Conservation (phyloP, 345 rosid species). For the Eucalyptus tenuipes region DNA sequence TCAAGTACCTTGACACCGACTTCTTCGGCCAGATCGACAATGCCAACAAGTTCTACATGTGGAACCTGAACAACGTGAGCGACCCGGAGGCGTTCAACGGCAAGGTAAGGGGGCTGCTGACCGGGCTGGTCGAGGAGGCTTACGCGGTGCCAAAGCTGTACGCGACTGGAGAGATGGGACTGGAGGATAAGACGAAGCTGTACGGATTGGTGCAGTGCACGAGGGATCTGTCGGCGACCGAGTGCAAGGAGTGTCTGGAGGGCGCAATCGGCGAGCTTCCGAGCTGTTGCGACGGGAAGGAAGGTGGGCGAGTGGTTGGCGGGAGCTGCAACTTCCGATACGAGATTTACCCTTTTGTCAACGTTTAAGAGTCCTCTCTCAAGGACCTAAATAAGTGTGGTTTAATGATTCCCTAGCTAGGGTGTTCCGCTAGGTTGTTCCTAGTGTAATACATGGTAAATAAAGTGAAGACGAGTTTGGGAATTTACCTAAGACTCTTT, state of each 20-base stretch:
- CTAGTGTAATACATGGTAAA: neutral
- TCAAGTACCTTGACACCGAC: constrained; percentile 15
- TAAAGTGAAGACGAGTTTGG: neutral
- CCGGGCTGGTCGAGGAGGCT: constrained; percentile 3
- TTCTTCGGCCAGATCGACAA: constrained; percentile 32
- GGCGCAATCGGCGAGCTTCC: constrained; percentile 20
- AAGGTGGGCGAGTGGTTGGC: constrained; percentile 34
- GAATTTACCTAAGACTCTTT: neutral
- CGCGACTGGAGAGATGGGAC: constrained; percentile 6
- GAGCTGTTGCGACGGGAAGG: constrained; percentile 33
- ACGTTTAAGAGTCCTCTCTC: neutral
- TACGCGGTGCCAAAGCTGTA: neutral
- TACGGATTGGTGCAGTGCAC: constrained; percentile 33
- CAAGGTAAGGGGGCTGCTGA: constrained; percentile 12
- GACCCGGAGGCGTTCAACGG: constrained; percentile 7
- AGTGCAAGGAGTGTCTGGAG: constrained; percentile 27
- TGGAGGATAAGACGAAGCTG: neutral
- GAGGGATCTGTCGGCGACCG: constrained; percentile 9
- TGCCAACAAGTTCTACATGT: constrained; percentile 22
- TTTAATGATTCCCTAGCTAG: neutral
- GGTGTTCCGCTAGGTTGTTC: neutral
- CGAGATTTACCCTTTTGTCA: constrained; percentile 34
- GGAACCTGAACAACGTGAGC: constrained; percentile 7
- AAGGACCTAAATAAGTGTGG: neutral
- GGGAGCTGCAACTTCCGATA: constrained; percentile 37